Base-by-base conservation (phyloP, 2,329 filamentous ascomycete genomes). In the Exophiala dermatitidis region DNA sequence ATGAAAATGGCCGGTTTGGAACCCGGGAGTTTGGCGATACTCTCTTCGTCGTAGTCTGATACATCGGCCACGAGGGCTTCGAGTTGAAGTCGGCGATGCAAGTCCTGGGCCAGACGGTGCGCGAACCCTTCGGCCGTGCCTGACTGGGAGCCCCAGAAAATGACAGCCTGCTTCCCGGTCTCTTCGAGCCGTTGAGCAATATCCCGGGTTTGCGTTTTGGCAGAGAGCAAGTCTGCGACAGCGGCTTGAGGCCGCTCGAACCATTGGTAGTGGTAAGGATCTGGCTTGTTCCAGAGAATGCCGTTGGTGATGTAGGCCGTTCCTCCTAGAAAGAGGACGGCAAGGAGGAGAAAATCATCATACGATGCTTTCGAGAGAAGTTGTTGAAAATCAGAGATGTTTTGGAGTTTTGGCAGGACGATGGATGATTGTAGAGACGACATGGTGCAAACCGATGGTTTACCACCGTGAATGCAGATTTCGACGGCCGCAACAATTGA, bases 61-160 rank as follows among this genome's bases (percentile, higher is more conserved):
- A 61, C 31, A 46, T 63, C 60, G 10, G 56, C 58, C 3, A 50
- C 50, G 29, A 62, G 41, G 10, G 44, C 40, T 70, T 91, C 88
- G 59, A 95, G 78, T 19, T 88, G 89, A 68, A 90, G 95, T 53
- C 90, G 81, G 62, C 87, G 88, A 70, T 89, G 88, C 66, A 89
- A 89, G 69, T 96, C 90, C 75, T 95, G 93, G 60, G 89, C 88
- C 60, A 96, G 76, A 62, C 90, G 82, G 10, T 88, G 89, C 60
- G 90, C 90, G 67, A 95, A 95, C 68, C 95, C 89, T 73, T 96
- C 90, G 41, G 90, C 90, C 28, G 90, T 96, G 60, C 90, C 90
- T 10, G 90, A 95, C 74, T 96, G 90, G 28, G 90, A 95, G 60
- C 90, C 90, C 70, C 94, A 96, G 76, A 96, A 62, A 30, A 62